phyloP scores from a whole-genome alignment of 768 basidiomycete species.

The Phylloporus arenicola region DNA sequence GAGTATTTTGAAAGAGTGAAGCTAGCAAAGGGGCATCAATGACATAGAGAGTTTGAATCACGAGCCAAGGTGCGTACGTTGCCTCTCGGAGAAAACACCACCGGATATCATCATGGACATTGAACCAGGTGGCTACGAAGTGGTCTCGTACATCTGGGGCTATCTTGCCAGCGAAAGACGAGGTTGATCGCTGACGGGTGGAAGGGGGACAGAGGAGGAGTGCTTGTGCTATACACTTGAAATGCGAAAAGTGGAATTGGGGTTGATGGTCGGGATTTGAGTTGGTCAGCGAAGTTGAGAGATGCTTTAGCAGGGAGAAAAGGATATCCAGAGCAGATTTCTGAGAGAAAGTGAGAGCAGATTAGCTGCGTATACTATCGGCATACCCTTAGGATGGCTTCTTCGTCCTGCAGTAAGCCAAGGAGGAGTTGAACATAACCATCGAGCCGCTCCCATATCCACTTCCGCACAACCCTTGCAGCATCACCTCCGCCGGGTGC shows the following conservation, averaged over 20 bases:
- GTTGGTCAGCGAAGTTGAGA: slow-evolving; percentile 60
- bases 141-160: slow-evolving; percentile 56
- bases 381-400: slow-evolving; percentile 68
- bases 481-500: slow-evolving; percentile 46
- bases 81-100: slow-evolving; percentile 87
- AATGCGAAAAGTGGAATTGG: slow-evolving; percentile 64
- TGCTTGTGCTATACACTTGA: slow-evolving; percentile 56
- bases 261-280: slow-evolving; percentile 41
- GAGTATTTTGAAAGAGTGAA: slow-evolving; percentile 23
- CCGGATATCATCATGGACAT: slow-evolving; percentile 74
- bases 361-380: background rate
- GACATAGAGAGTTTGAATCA: background rate
- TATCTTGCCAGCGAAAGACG: slow-evolving; percentile 33
- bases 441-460: slow-evolving; percentile 75
- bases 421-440: slow-evolving; percentile 64
- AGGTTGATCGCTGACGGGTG: slow-evolving; percentile 17
- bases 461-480: slow-evolving; percentile 58
- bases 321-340: slow-evolving; percentile 68
- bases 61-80: slow-evolving; percentile 40
- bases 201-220: slow-evolving; percentile 61
- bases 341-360: slow-evolving; percentile 33
- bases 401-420: slow-evolving; percentile 70
- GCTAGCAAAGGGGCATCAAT: slow-evolving; percentile 6
- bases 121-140: slow-evolving; percentile 71
- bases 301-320: slow-evolving; percentile 69